Evolutionary conservation across 805 yeast genomes (phyloP).

Genomic region (Saturnispora kantuleensis): DNA sequence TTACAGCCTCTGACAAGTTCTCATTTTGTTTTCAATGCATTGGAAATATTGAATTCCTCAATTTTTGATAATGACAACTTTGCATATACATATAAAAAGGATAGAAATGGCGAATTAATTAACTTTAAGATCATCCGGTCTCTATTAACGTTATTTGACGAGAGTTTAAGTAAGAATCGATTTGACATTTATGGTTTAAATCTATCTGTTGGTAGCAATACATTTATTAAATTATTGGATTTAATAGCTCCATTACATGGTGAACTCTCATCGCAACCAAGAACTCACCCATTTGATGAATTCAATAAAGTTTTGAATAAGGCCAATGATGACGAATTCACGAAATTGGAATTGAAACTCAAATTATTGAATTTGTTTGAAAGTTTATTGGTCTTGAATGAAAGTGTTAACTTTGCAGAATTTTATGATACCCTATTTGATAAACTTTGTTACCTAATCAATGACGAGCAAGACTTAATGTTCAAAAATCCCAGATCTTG

Average conservation of each 20-base stretch:
- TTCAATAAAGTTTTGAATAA: constrained; percentile 14
- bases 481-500: constrained; percentile 36
- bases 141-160: constrained; percentile 22
- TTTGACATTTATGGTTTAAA: constrained; percentile 45
- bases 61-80: constrained; percentile 25
- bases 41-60: constrained; percentile 43
- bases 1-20: constrained; percentile 45
- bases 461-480: constrained; percentile 39
- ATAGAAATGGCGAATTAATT: constrained; percentile 1
- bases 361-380: constrained; percentile 43
- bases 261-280: constrained; percentile 13
- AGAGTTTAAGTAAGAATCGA: constrained; percentile 26
- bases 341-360: constrained; percentile 33
- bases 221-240: constrained; percentile 33
- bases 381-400: constrained; percentile 19
- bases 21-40: constrained; percentile 39
- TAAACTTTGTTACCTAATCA: constrained; percentile 24
- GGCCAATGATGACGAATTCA: constrained; percentile 28
- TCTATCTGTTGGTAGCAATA: constrained; percentile 42
- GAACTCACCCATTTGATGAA: constrained; percentile 22
- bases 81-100: constrained; percentile 19
- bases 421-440: constrained; percentile 5
- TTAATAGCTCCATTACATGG: constrained; percentile 29
- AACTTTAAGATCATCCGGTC: constrained; percentile 12
- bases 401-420: constrained; percentile 2